phyloP scores from a whole-genome alignment of 169 alveolate genomes.

The Plasmodium malariae region DNA sequence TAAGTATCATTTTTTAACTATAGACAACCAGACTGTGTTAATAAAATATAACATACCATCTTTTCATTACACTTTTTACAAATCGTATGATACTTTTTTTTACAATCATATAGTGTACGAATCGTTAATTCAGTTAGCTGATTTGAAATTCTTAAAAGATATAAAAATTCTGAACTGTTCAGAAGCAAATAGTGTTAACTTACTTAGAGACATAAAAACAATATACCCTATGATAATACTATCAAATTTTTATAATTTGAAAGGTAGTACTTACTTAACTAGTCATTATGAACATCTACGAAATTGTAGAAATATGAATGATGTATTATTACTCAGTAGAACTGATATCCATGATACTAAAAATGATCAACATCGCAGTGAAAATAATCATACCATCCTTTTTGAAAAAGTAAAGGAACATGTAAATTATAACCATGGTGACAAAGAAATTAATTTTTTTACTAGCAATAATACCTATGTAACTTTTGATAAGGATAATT shows the following conservation, averaged over 20 bases:
- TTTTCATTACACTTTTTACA: slow-evolving; percentile 31
- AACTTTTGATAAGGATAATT: slow-evolving; percentile 53
- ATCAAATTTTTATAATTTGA: slow-evolving; percentile 41
- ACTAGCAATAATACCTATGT: slow-evolving; percentile 37
- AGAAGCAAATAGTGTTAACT: slow-evolving; percentile 48
- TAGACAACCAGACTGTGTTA: slow-evolving; percentile 51
- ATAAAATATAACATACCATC: slow-evolving; percentile 58
- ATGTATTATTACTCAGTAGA: not conserved
- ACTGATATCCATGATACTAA: not conserved
- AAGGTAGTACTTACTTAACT: slow-evolving; percentile 45
- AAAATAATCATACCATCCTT: not conserved
- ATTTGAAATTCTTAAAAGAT: slow-evolving; percentile 26
- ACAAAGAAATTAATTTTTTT: slow-evolving; percentile 34
- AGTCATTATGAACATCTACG: slow-evolving; percentile 38
- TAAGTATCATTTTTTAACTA: slow-evolving; percentile 47
- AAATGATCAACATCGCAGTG: not conserved
- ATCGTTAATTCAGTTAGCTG: slow-evolving; percentile 2
- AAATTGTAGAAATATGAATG: slow-evolving; percentile 19
- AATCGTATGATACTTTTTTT: slow-evolving; percentile 51
- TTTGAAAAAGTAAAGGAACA: slow-evolving; percentile 41
- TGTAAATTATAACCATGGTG: slow-evolving; percentile 3
- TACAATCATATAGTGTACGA: slow-evolving; percentile 50
- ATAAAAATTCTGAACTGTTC: slow-evolving; percentile 17
- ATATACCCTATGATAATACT: slow-evolving; percentile 51
- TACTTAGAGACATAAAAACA: slow-evolving; percentile 46